Evolutionary conservation across 1,139 yeast species (phyloP).

Genomic region (Saccharomyces hybrid): DNA sequence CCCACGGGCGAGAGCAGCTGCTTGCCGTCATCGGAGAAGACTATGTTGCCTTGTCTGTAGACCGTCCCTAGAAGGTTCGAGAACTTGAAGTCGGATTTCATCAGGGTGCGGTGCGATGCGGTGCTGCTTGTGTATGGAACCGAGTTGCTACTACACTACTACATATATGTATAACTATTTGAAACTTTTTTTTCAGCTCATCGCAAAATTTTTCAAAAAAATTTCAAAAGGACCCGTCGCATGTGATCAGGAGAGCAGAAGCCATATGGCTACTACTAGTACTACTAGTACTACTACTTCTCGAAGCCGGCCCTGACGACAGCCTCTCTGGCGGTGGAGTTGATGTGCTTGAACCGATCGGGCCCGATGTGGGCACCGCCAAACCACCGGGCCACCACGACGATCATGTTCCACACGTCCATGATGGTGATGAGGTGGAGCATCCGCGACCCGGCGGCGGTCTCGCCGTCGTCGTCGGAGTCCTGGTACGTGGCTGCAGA

Average conservation of each 20-base stretch:
- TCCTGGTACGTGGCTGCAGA: conserved; percentile 48
- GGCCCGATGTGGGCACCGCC: conserved; percentile 92
- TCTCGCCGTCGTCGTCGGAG: conserved; percentile 95
- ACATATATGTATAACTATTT: conserved; percentile 1
- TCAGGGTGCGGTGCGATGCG: conserved; percentile 13
- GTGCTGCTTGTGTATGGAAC: neutral
- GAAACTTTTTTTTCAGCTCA: conserved; percentile 16
- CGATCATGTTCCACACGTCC: conserved; percentile 83
- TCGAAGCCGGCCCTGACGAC: conserved; percentile 54
- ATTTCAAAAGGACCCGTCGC: conserved; percentile 7
- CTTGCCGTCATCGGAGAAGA: conserved; percentile 84
- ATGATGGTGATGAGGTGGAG: conserved; percentile 70
- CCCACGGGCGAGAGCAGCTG: conserved; percentile 87
- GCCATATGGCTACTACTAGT: too few species aligned
- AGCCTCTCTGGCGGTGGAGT: conserved; percentile 81
- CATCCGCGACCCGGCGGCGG: conserved; percentile 90
- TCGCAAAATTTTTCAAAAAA: conserved; percentile 18
- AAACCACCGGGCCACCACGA: conserved; percentile 81
- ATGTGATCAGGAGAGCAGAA: neutral
- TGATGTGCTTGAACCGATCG: conserved; percentile 88
- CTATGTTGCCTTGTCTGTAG: conserved; percentile 80
- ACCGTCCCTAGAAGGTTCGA: conserved; percentile 92
- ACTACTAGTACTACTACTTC: too few species aligned
- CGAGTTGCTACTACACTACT: too few species aligned
- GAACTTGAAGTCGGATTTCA: conserved; percentile 59